Evolutionary conservation across 2,329 filamentous ascomycete species (phyloP).

Genomic region (Colletotrichum sp.): DNA sequence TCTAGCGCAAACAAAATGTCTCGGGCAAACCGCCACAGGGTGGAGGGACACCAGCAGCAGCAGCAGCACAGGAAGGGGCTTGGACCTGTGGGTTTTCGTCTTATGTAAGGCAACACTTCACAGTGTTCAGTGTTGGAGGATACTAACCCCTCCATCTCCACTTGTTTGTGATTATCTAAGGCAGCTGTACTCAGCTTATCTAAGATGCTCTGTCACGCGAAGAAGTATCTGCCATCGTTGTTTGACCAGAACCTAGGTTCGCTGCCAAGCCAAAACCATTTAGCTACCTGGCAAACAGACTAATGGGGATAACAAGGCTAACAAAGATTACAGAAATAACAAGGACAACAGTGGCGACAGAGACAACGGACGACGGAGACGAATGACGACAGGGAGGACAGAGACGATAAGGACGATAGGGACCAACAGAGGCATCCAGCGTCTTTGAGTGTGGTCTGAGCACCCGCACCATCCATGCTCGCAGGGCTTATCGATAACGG

Average conservation of each 20-base stretch:
- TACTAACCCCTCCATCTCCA: not conserved
- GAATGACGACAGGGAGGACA: no score
- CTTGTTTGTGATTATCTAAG: not conserved
- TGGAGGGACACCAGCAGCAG: not conserved
- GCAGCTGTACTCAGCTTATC: not conserved
- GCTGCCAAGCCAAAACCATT: not conserved
- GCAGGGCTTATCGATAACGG: constrained; percentile 18
- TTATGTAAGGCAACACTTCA: not conserved
- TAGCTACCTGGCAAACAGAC: not conserved
- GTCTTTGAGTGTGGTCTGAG: constrained; percentile 1
- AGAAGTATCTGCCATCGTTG: not conserved
- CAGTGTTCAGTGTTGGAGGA: not conserved
- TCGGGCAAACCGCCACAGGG: constrained; percentile 13
- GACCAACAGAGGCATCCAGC: not conserved
- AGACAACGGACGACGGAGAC: no score
- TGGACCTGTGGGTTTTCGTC: not conserved
- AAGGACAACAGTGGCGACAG: not conserved
- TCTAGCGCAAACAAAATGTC: constrained; percentile 16
- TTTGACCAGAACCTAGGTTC: not conserved
- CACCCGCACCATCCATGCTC: not conserved
- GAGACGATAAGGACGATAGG: not conserved
- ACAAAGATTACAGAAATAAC: no score
- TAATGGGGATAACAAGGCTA: not conserved
- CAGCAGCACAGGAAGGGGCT: not conserved
- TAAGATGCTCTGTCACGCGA: not conserved